Base-by-base conservation (phyloP, 2,329 filamentous ascomycete genomes). In the Magnaporthales sp. region DNA sequence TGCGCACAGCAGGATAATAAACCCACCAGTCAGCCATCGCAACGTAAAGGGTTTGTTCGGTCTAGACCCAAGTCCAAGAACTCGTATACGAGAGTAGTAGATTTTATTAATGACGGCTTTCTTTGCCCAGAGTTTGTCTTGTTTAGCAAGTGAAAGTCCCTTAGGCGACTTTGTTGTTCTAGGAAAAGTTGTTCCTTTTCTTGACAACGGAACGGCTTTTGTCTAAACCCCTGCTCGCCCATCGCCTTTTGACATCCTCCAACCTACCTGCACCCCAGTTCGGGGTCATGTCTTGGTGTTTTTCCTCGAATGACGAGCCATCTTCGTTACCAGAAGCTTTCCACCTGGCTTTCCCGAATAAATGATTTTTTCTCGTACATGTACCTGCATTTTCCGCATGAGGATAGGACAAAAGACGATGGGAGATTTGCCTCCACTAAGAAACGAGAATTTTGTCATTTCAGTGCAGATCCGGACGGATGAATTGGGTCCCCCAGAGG, bases 371-470 rank as follows among this genome's bases (percentile, higher is more conserved):
- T 19, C n/a, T n/a, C n/a, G n/a, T 4, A 27, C n/a, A 11, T 6
- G 56, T 60, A 60, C 56, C 56, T 60, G 56, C 56, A 60, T 60
- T 27, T 60, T 60, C 22, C 56, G 56, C 56, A 60, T 60, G 56
- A 60, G 22, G 56, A 6, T 22, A 26, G 24, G 56, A 19, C 24
- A 60, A 27, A 27, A 29, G 4, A 60, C 24, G 26, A 46, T 26
- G 56, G 8, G 22, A 60, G 56, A 60, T 60, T 60, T 60, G 56
- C 56, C 56, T 60, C 56, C 56, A 60, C 56, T 60, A 26, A 60
- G 56, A 27, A 26, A 15, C 56, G 56, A 60, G 56, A 11, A 60
- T 60, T 60, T 15, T 24, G 4, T 27, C 24, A 24, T 27, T 60
- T 27, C 56, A 15, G 56, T 27, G 24, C 11, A 60, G 26, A 27